Conservation (phyloP, 2,329 filamentous ascomycete genomes). For the Ophiocordyceps camponoti-saundersi region DNA sequence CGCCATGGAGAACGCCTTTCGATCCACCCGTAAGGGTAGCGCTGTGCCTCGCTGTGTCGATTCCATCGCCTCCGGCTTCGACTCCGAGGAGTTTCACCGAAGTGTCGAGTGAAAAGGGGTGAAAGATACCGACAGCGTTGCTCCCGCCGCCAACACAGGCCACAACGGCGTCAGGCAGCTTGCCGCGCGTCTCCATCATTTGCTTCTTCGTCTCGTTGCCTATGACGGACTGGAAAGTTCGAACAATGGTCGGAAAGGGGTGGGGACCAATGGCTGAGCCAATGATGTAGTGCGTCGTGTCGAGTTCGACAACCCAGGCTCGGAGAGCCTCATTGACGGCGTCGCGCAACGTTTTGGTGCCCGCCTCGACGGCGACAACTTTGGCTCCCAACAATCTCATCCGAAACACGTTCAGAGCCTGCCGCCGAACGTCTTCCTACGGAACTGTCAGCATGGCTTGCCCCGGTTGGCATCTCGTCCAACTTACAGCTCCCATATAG, state of each 20-base stretch:
- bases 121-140: slow-evolving; percentile 97
- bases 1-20: slow-evolving; percentile 89
- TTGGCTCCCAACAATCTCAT: slow-evolving; percentile 92
- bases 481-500: slow-evolving; percentile 72
- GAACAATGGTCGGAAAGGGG: slow-evolving; percentile 92
- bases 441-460: not conserved
- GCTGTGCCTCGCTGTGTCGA: slow-evolving; percentile 72
- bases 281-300: slow-evolving; percentile 95
- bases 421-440: slow-evolving; percentile 78
- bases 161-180: slow-evolving; percentile 88
- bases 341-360: slow-evolving; percentile 65
- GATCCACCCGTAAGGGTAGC: slow-evolving; percentile 75
- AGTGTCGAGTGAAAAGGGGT: slow-evolving; percentile 75
- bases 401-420: slow-evolving; percentile 94
- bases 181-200: slow-evolving; percentile 68
- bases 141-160: slow-evolving; percentile 92
- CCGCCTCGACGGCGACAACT: slow-evolving; percentile 84
- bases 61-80: slow-evolving; percentile 84
- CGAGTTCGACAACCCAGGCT: slow-evolving; percentile 82
- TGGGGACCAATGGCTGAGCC: slow-evolving; percentile 95
- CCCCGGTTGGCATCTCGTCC: not conserved
- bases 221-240: slow-evolving; percentile 95
- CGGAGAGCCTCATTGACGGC: slow-evolving; percentile 93
- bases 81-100: slow-evolving; percentile 82
- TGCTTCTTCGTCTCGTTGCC: slow-evolving; percentile 88